Base-by-base conservation (phyloP, 495 filamentous ascomycete genomes). In the Opeltia flavorubescens region DNA sequence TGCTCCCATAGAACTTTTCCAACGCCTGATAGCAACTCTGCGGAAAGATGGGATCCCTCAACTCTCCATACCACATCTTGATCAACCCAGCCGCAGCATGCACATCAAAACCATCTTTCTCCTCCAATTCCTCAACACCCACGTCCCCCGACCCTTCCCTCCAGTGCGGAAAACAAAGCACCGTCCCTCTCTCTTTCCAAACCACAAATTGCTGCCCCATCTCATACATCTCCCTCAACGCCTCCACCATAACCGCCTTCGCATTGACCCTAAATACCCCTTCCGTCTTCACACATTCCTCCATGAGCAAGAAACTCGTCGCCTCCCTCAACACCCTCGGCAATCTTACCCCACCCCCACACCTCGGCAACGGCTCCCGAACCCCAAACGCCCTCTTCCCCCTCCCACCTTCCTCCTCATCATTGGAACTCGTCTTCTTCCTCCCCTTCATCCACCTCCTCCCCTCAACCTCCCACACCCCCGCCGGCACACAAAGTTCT, bases 1-100 rank as follows among this genome's bases (percentile, higher is more conserved):
- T 17, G 17, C 25, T 27, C 34, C 63, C 49, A 39, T 57, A 68
- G 27, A 54, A 51, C 25, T 57, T 57, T 36, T 59, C 58, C 30
- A 70, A 29, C 1, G 59, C 59, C 36, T 55, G 46, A 50, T 77
- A 77, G 44, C 50, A 57, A 18, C 60, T 58, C 18, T 53, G 54
- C 0, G 74, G 68, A 46, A 76, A 66, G 43, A 77, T 55, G 6
- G 73, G 73, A 40, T 69, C 62, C 12, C 64, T 64, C 1, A 77
- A 65, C 41, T 69, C 69, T 9, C 70, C 60, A 49, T 77, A 77
- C 68, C 75, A 77, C 5, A 65, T 30, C 53, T 77, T 77, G 52
- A 77, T 69, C 27, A 77, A 42, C 12, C 57, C 66, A 2, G 73
- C 69, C 4, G 70, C 71, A 25, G 66, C 61, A 46, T 68, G 65